Conservation (phyloP, 148 eudicot genomes). For the Agrostemma githago region DNA sequence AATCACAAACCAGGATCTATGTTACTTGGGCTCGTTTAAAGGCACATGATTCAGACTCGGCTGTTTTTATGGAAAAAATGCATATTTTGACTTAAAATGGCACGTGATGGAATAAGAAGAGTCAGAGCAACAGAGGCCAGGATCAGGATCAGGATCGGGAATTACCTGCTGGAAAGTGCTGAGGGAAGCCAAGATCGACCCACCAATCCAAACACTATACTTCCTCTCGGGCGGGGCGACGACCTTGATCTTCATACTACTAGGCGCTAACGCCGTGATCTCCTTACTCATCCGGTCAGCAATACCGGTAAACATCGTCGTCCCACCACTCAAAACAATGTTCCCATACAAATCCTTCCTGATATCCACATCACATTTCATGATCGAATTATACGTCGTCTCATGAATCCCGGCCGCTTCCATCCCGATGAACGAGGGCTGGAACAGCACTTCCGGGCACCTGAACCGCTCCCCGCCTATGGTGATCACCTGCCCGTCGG, state of each 20-base stretch:
- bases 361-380: constrained; percentile 65
- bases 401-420: constrained; percentile 73
- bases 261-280: constrained; percentile 73
- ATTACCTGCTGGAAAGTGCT: constrained; percentile 76
- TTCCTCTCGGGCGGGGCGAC: constrained; percentile 83
- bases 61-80: too few species aligned
- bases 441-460: constrained; percentile 62
- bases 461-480: constrained; percentile 59
- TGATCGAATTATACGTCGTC: constrained; percentile 55
- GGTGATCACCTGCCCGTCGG: constrained; percentile 73
- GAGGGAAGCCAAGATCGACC: constrained; percentile 74
- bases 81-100: too few species aligned
- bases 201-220: constrained; percentile 85
- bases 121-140: too few species aligned
- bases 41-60: too few species aligned
- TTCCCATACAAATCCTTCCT: constrained; percentile 66
- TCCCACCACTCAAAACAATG: constrained; percentile 77
- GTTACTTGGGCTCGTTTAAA: too few species aligned
- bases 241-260: constrained; percentile 83
- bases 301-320: constrained; percentile 76
- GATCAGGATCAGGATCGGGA: neutral
- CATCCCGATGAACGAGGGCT: constrained; percentile 59
- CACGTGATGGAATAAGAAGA: too few species aligned
- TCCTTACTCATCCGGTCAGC: constrained; percentile 85
- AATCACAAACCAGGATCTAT: too few species aligned